Percentiles rank a stretch among this genome's conserved stretches.
Evolutionary conservation across 177 flowering plant genomes (phyloP).

Genomic region (Vitis hybrid): DNA sequence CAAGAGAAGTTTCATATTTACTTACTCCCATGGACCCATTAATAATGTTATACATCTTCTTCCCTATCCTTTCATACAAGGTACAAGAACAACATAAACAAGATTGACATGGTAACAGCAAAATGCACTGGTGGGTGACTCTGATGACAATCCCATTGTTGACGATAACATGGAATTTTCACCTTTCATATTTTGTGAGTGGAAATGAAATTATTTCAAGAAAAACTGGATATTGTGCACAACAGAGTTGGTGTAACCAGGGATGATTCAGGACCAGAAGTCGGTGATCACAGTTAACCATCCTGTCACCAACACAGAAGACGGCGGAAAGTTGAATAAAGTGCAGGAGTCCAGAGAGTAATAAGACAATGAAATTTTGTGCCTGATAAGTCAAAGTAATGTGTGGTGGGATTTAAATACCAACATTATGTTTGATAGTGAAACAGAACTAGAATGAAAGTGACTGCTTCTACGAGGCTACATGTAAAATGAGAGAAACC

Average conservation of each 20-base stretch:
- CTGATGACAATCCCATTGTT: no score
- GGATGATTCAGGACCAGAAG: background rate
- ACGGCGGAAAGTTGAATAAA: background rate
- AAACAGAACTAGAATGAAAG: background rate
- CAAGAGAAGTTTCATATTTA: no score
- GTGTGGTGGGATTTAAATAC: background rate
- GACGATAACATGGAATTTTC: no score
- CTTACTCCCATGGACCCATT: no score
- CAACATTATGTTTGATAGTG: background rate
- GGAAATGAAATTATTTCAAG: background rate
- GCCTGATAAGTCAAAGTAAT: background rate
- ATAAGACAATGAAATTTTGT: background rate
- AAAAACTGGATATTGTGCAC: background rate
- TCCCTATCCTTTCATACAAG: no score
- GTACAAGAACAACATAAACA: no score
- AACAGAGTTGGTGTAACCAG: background rate
- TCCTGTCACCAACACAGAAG: background rate
- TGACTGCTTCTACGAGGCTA: background rate
- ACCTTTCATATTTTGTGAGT: background rate
- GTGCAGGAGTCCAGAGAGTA: background rate
- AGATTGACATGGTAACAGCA: no score
- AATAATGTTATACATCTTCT: no score
- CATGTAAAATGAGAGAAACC: background rate
- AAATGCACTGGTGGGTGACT: no score
- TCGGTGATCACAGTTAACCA: background rate